Evolutionary conservation across 1,284 basidiomycete genomes (phyloP), one percentile per base, ranked within the genome.

Genomic region (Boletellus sp.): DNA sequence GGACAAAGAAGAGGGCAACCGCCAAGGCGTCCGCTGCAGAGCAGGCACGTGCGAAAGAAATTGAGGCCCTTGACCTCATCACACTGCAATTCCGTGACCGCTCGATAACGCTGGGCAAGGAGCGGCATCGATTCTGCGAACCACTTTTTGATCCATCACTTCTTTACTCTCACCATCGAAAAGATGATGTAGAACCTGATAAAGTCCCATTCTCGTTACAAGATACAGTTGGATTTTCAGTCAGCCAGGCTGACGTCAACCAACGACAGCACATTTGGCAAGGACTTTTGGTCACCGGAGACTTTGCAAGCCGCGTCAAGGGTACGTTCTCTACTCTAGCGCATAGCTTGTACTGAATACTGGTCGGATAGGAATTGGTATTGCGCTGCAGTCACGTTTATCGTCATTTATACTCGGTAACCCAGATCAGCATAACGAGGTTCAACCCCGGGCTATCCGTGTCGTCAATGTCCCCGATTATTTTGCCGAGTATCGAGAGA

Each of bases 41-140:
- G 63, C 86, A 86, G 61, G 86, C 86, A 15, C 82, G 88, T 21
- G 86, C 86, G 44, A 77, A 79, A 55, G 89, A 91, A 69, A 88
- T 91, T 22, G 89, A 90, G 61, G 86, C 89, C 0, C 72, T 91
- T 53, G 91, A 93, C 69, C 78, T 91, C 53, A 70, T 91, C 52
- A 80, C 83, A n/a, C 69, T 92, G 13, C 78, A 89, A 62, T 91
- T 90, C 65, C 75, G 77, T 7, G 86, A 78, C 6, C 79, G 84
- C 62, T 80, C 85, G 44, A 70, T 97, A 55, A 87, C 84, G 2
- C 63, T 97, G 30, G 94, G 93, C 6, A 86, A 90, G 60, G 90
- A 94, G 60, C 79, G 93, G 44, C 93, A 97, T 74, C 79, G 91
- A 38, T 86, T 95, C 66, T 92, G 90, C 64, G 94, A 97, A 65